These are phyloP conservation scores for Eucalyptus regnans DNA, from an alignment of 345 rosid species.

Conservation along the genomic window DNA sequence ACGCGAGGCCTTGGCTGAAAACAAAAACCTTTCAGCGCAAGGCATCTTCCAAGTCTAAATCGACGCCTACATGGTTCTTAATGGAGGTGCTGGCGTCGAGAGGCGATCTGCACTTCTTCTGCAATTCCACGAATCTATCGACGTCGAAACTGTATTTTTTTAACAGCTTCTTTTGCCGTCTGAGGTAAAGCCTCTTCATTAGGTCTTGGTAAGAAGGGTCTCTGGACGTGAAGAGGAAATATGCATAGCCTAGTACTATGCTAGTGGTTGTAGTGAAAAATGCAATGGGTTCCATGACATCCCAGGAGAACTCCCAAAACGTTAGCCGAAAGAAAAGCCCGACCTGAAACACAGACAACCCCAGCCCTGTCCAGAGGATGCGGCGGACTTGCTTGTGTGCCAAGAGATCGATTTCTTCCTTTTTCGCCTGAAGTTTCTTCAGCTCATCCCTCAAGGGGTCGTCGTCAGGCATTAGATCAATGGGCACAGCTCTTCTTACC, in stretches of 20 bases:
- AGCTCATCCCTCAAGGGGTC: constrained; percentile 61
- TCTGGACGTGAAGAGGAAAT: constrained; percentile 76
- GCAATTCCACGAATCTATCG: constrained; percentile 59
- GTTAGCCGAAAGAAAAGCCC: constrained; percentile 80
- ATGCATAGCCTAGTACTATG: constrained; percentile 74
- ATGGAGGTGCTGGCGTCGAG: constrained; percentile 40
- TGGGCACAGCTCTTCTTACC: constrained; percentile 74
- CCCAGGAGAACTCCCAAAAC: constrained; percentile 99
- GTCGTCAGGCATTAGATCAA: constrained; percentile 52
- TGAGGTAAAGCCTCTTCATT: constrained; percentile 80
- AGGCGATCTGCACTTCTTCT: constrained; percentile 37
- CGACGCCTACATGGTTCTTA: constrained; percentile 48
- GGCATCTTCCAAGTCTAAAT: constrained; percentile 66
- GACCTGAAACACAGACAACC: constrained; percentile 41
- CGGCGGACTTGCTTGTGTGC: constrained; percentile 91
- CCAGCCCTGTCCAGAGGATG: constrained; percentile 72
- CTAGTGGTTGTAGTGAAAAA: constrained; percentile 71
- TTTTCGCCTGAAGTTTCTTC: constrained; percentile 46
- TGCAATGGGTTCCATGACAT: constrained; percentile 93
- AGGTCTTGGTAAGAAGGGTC: constrained; percentile 95
- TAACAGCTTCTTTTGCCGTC: constrained; percentile 73
- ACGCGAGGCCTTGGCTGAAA: background rate
- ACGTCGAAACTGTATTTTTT: constrained; percentile 51
- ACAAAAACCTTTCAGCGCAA: constrained; percentile 17
- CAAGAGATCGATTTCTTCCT: constrained; percentile 71